Conservation (phyloP, 2,329 filamentous ascomycete species). For the Ambrosiella cleistominuta region DNA sequence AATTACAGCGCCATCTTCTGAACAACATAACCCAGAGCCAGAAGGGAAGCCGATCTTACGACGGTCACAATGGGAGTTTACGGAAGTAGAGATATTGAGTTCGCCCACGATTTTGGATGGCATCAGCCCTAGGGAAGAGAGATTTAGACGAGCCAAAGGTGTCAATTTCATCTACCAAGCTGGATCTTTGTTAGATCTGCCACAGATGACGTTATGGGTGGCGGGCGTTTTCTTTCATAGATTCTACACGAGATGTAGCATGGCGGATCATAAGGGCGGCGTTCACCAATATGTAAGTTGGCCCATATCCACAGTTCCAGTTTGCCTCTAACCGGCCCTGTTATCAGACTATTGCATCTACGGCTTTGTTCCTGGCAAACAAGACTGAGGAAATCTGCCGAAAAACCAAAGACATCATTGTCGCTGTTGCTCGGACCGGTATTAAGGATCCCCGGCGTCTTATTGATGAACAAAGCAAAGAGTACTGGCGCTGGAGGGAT, state of each 20-base stretch:
- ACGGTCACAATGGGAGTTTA: conserved; percentile 67
- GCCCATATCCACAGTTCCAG: background rate
- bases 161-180: conserved; percentile 94
- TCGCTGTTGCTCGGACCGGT: conserved; percentile 82
- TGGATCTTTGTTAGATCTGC: conserved; percentile 78
- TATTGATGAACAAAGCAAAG: conserved; percentile 92
- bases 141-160: conserved; percentile 68
- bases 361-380: conserved; percentile 80
- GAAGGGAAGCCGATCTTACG: background rate
- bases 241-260: conserved; percentile 80
- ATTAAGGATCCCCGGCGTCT: conserved; percentile 83
- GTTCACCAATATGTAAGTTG: conserved; percentile 76
- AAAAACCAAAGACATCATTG: conserved; percentile 87
- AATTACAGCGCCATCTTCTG: background rate
- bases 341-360: conserved; percentile 64
- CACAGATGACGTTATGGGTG: conserved; percentile 80
- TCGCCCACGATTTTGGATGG: conserved; percentile 77
- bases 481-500: conserved; percentile 96
- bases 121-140: conserved; percentile 58
- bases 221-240: conserved; percentile 90
- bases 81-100: conserved; percentile 60
- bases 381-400: conserved; percentile 96
- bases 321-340: background rate
- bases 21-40: background rate
- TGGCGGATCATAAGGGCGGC: conserved; percentile 57